Conservation (phyloP, 129 eudicot genomes). For the Centaurea solstitialis region DNA sequence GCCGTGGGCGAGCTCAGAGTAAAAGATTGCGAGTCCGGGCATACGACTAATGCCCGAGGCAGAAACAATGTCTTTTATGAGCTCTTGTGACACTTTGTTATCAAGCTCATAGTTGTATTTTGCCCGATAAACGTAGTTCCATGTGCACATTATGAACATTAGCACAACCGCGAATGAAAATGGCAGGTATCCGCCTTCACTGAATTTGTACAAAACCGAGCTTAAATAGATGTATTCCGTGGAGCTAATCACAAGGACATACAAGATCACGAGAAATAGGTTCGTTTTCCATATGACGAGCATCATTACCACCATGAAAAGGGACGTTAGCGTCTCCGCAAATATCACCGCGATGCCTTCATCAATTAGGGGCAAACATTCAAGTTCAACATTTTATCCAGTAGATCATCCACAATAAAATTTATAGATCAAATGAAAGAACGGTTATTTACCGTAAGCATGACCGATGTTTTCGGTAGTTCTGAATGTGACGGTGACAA, state of each 20-base stretch:
- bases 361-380: background rate
- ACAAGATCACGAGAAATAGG: constrained; percentile 42
- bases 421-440: background rate
- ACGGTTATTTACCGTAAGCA: constrained; percentile 87
- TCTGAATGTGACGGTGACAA: constrained; percentile 58
- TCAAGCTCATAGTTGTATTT: constrained; percentile 66
- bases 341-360: constrained; percentile 86
- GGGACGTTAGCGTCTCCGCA: constrained; percentile 74
- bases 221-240: constrained; percentile 60
- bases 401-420: background rate
- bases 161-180: constrained; percentile 50
- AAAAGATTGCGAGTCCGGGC: constrained; percentile 65
- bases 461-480: constrained; percentile 64
- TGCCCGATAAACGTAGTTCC: constrained; percentile 70
- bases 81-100: constrained; percentile 51
- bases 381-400: background rate
- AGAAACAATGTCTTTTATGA: constrained; percentile 30
- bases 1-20: constrained; percentile 84
- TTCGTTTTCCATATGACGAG: constrained; percentile 78
- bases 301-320: constrained; percentile 69
- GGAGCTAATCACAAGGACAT: constrained; percentile 47
- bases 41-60: constrained; percentile 27
- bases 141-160: constrained; percentile 55
- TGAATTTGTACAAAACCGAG: constrained; percentile 66
- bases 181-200: constrained; percentile 63